Evolutionary conservation across 2,329 filamentous ascomycete species (phyloP), one percentile per base, ranked within the genome.

Genomic region (Rhynchosporium agropyri): DNA sequence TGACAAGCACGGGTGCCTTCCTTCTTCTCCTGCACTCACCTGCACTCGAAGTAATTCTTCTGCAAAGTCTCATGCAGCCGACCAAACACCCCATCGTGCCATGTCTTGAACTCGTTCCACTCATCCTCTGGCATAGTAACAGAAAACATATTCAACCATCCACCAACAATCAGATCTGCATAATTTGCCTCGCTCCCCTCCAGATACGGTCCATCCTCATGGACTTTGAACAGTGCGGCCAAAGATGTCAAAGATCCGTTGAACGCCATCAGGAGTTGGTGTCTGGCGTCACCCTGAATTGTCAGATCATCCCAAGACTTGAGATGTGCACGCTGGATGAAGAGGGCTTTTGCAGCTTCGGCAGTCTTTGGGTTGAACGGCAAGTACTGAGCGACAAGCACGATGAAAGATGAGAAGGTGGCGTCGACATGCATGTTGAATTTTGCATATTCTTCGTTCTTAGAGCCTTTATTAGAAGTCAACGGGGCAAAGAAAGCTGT

Each of bases 391-490:
- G 70, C 69, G 56, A 75, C 73, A 0, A 88, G 77, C 3, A 70
- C 63, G 0, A 75, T 74, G 64, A 83, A 78, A 0, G 76, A 70
- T 3, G 76, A 80, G 67, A 88, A 88, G 0, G 79, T 76, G 0
- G 77, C 77, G 69, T 89, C 86, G 51, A 86, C 76, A 42, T 80
- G 76, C 12, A 70, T 67, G 65, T 88, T 88, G 74, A 87, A 87
- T 2, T 71, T 74, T 5, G 77, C 77, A 68, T 82, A 80, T 13
- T 46, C 28, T 31, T 42, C 50, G 20, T 57, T 46, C 77, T 74
- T 58, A 15, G 62, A 53, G 0, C 79, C 76, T 0, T 33, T 29
- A 20, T 28, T 57, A 13, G 40, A 57, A 33, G 28, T 57, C 12
- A 82, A 76, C 5, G 80, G 79, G 1, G 75, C 72, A 2, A 76